Evolutionary conservation across 257 asterid species (phyloP).

Genomic region (Solanum lycopersicoides): DNA sequence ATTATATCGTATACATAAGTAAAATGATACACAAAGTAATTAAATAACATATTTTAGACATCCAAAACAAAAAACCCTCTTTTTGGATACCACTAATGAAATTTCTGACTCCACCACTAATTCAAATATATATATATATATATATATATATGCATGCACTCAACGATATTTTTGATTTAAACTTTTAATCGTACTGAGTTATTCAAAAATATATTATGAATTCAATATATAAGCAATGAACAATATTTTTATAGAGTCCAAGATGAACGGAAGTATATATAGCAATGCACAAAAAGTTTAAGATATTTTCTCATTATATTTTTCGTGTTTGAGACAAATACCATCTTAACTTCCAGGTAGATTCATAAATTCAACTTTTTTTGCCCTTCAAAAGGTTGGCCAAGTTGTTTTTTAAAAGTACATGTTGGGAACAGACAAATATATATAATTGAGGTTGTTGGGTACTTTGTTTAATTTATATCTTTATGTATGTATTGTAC

Average conservation of each 20-base stretch:
- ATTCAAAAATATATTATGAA: background rate
- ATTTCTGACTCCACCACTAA: too few species aligned
- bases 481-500: background rate
- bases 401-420: background rate
- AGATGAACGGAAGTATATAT: background rate
- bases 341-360: constrained; percentile 53
- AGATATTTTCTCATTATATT: background rate
- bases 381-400: background rate
- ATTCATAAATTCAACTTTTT: constrained; percentile 18
- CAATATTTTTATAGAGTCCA: background rate
- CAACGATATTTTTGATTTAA: background rate
- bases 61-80: too few species aligned
- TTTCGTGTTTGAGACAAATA: constrained; percentile 21
- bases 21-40: too few species aligned
- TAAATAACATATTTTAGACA: too few species aligned
- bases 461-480: background rate
- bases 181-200: background rate
- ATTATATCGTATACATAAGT: too few species aligned
- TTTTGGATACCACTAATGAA: too few species aligned
- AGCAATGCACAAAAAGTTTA: background rate
- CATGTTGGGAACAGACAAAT: background rate
- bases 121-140: too few species aligned
- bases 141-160: background rate
- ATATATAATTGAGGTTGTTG: background rate
- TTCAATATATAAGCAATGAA: background rate